Percentiles rank a stretch among this genome's conserved stretches.
These are phyloP conservation scores for Verticillium alfalfae DNA, from an alignment of 2,329 filamentous ascomycete species.

Conservation along the genomic window DNA sequence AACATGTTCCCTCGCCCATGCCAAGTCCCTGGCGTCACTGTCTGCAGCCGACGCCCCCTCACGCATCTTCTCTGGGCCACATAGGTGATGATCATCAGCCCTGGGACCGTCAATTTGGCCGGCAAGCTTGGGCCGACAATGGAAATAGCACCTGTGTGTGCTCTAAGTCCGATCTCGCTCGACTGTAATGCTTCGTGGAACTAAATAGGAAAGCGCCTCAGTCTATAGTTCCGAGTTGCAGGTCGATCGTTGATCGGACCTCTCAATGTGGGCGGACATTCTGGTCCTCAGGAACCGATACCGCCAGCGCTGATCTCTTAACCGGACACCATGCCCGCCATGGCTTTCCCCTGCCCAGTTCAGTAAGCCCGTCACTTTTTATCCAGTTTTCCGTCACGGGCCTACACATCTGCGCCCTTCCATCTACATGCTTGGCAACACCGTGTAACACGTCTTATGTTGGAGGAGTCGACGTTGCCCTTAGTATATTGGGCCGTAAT, in stretches of 20 bases:
- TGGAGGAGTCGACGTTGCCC: background rate
- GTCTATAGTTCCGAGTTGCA: background rate
- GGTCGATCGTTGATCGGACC: background rate
- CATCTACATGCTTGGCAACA: background rate
- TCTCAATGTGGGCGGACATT: background rate
- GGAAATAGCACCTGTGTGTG: background rate
- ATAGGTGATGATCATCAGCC: background rate
- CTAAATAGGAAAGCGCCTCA: background rate
- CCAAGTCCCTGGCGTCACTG: background rate
- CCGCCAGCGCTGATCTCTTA: background rate
- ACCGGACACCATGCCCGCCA: background rate
- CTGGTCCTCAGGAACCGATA: background rate
- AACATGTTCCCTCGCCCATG: background rate
- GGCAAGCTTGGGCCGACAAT: background rate
- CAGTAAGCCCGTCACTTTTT: background rate
- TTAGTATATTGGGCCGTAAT: background rate
- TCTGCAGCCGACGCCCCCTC: background rate
- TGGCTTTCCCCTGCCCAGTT: background rate
- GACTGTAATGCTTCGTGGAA: background rate
- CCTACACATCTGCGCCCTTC: background rate
- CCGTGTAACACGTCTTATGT: background rate
- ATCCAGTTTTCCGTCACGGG: background rate
- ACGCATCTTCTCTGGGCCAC: background rate
- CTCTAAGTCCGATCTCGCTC: background rate
- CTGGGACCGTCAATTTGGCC: background rate